Evolutionary conservation across 2,329 filamentous ascomycete species (phyloP), one percentile per base, ranked within the genome.

Genomic region (Botrytis deweyae): DNA sequence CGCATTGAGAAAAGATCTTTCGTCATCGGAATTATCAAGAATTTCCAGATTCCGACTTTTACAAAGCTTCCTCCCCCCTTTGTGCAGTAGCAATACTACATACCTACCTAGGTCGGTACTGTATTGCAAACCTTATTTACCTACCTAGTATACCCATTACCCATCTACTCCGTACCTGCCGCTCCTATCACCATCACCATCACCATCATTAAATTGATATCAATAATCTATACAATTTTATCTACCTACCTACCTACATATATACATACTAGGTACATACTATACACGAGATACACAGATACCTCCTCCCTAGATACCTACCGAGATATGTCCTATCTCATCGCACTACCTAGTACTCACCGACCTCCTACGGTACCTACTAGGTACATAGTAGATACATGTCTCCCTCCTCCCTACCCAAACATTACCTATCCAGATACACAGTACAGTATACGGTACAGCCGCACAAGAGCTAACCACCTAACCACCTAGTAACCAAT

Each of bases 11-110:
- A 40, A 40, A 62, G 10, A 25, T 62, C 36, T 62, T 62, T 62
- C 59, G 59, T 62, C 61, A 63, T 63, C 61, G 61, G 36, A 63
- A 63, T 18, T 4, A 29, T 63, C 61, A n/a, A n/a, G 61, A 63
- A 63, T 63, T 63, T 40, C 38, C 61, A 63, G 61, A 40, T 63
- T 63, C 61, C 61, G 61, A 16, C 22, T n/a, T 7, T 62, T 5
- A 25, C 59, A 36, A 62, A 62, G 59, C 59, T 62, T 16, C 33
- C 29, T 3, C 58, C 20, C 59, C 22, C 52, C 20, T 38, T 52
- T 52, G 49, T 62, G 36, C 25, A 61, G 38, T 8, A 36, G 18
- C 33, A 59, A 59, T 22, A 46, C 44, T 10, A 29, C 29, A 29
- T 29, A 29, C 29, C 29, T 29, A 49, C 33, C 33, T 33, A 49